Percentiles rank a stretch among this genome's conserved stretches.
These are phyloP conservation scores for Evansstolkia leycettana DNA, from an alignment of 495 filamentous ascomycete species.

Conservation along the genomic window DNA sequence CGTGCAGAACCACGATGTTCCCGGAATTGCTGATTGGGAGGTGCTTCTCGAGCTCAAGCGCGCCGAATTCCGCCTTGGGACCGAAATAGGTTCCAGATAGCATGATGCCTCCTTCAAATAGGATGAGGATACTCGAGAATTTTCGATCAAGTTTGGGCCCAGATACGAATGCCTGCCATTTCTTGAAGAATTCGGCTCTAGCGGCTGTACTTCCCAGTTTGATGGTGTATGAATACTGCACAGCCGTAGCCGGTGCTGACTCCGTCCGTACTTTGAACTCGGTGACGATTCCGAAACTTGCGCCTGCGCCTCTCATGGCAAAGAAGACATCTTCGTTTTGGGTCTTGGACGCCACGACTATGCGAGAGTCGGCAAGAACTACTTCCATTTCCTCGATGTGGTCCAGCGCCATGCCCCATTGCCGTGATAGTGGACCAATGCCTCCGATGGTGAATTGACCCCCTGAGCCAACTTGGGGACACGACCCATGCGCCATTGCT, in stretches of 20 bases:
- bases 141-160: slow-evolving; percentile 38
- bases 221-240: slow-evolving; percentile 26
- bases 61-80: slow-evolving; percentile 22
- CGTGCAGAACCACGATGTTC: slow-evolving; percentile 28
- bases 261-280: slow-evolving; percentile 34
- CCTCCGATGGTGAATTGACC: slow-evolving; percentile 68
- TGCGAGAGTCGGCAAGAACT: slow-evolving; percentile 46
- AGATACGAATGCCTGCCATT: slow-evolving; percentile 26
- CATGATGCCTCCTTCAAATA: slow-evolving; percentile 16
- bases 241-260: slow-evolving; percentile 14
- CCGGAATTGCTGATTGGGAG: slow-evolving; percentile 19
- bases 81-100: slow-evolving; percentile 32
- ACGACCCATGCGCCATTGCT: slow-evolving; percentile 57
- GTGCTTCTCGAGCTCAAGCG: slow-evolving; percentile 13
- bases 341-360: slow-evolving; percentile 24
- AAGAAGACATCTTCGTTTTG: slow-evolving; percentile 40
- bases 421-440: slow-evolving; percentile 46
- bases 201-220: slow-evolving; percentile 20
- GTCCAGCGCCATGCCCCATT: slow-evolving; percentile 57
- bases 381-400: slow-evolving; percentile 48
- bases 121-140: slow-evolving; percentile 29
- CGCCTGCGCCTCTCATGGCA: slow-evolving; percentile 35
- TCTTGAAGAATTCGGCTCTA: slow-evolving; percentile 21
- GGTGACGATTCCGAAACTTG: slow-evolving; percentile 34
- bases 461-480: slow-evolving; percentile 52